Evolutionary conservation across 371 early-diverging fungal genomes (phyloP).

Genomic region (Encephalitozoon intestinalis): DNA sequence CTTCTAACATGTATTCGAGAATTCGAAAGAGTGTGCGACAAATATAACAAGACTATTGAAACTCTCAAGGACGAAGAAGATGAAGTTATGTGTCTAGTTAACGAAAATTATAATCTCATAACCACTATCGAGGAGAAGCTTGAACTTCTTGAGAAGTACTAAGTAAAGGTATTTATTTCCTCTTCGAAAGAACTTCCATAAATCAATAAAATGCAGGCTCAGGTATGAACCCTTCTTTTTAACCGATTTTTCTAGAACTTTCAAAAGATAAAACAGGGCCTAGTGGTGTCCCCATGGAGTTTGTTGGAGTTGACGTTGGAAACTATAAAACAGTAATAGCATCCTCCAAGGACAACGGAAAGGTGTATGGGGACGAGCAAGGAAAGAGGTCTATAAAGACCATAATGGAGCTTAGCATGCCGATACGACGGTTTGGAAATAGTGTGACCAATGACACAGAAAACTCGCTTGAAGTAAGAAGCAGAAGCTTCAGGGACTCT

Average conservation of each 20-base stretch:
- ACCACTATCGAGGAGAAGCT: slow-evolving; percentile 44
- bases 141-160: slow-evolving; percentile 36
- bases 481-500: slow-evolving; percentile 28
- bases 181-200: neutral
- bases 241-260: slow-evolving; percentile 22
- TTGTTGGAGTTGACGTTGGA: slow-evolving; percentile 56
- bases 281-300: slow-evolving; percentile 14
- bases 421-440: slow-evolving; percentile 51
- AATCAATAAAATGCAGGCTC: neutral
- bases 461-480: slow-evolving; percentile 15
- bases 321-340: slow-evolving; percentile 46
- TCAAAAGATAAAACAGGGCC: neutral
- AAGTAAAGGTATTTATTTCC: slow-evolving; percentile 2
- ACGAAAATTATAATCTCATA: slow-evolving; percentile 52
- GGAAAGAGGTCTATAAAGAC: slow-evolving; percentile 41
- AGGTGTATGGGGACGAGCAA: slow-evolving; percentile 40
- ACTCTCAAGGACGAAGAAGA: slow-evolving; percentile 50
- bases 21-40: slow-evolving; percentile 49
- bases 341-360: slow-evolving; percentile 33
- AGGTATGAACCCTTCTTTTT: neutral
- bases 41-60: slow-evolving; percentile 42
- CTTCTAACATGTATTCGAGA: slow-evolving; percentile 24
- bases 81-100: slow-evolving; percentile 52
- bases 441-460: slow-evolving; percentile 26
- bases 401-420: slow-evolving; percentile 36